A percentile compares a stretch with the other conserved stretches of the same genome.
Evolutionary conservation across 345 rosid genomes (phyloP).

Genomic region (Eucalyptus coolabah): DNA sequence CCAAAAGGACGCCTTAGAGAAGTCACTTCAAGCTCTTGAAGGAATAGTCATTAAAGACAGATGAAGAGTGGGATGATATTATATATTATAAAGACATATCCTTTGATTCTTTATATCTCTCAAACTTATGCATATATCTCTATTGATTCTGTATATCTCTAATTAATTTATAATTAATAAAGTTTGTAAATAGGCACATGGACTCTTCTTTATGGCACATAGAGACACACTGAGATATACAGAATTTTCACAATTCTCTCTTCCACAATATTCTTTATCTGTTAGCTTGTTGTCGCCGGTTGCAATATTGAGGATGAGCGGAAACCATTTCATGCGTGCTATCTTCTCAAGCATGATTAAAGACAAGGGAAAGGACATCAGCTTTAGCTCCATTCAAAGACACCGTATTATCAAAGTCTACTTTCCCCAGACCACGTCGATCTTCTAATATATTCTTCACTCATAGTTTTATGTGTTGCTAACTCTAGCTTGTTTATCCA

Average conservation of each 20-base stretch:
- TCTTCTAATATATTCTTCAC: background rate
- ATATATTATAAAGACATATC: background rate
- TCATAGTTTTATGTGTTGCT: background rate
- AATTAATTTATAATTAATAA: background rate
- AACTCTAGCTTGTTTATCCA: background rate
- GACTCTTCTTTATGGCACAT: background rate
- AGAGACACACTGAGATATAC: background rate
- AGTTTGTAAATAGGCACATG: background rate
- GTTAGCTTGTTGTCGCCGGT: background rate
- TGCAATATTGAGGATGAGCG: background rate
- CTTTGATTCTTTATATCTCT: background rate
- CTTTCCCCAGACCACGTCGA: background rate
- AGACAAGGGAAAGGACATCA: background rate
- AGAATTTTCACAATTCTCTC: background rate
- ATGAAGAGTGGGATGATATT: no score
- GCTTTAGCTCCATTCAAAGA: background rate
- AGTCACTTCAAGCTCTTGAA: no score
- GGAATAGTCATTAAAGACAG: no score
- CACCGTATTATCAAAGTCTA: background rate
- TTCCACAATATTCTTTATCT: background rate
- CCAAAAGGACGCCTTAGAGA: no score
- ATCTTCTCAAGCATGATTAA: background rate
- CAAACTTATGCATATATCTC: background rate
- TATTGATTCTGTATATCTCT: background rate
- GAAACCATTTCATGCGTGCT: background rate